A percentile compares a stretch with the other conserved stretches of the same genome.
Evolutionary conservation across 2,329 filamentous ascomycete species (phyloP).

Genomic region (Clonostachys chloroleuca): DNA sequence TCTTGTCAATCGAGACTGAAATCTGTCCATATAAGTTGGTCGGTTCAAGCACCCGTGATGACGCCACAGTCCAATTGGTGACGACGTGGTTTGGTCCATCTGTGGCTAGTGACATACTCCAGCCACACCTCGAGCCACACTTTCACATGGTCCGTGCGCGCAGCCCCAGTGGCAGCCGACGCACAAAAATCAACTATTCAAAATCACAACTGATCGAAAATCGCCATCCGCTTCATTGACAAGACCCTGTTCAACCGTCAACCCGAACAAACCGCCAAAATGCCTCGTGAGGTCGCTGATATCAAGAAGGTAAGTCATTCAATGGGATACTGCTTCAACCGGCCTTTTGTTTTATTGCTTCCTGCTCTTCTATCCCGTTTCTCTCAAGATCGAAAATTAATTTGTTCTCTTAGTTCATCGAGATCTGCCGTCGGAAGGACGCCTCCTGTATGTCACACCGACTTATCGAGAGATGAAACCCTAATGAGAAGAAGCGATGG

Average conservation of each 20-base stretch:
- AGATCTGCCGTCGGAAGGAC: constrained; percentile 99
- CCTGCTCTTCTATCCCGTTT: not conserved
- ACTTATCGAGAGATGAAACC: not conserved
- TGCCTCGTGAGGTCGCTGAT: constrained; percentile 97
- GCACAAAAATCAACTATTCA: constrained; percentile 17
- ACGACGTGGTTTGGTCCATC: not conserved
- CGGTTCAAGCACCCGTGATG: not conserved
- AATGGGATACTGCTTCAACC: too few relatives aligned
- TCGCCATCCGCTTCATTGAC: constrained; percentile 1
- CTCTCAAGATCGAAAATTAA: constrained; percentile 1
- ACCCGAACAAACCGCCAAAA: constrained; percentile 57
- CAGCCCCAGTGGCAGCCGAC: constrained; percentile 13
- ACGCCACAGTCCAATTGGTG: constrained; percentile 3
- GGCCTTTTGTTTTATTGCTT: too few relatives aligned
- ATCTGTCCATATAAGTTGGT: not conserved
- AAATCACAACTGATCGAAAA: constrained; percentile 9
- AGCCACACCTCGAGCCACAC: not conserved
- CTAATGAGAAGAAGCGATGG: not conserved
- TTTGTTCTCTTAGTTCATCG: constrained; percentile 72
- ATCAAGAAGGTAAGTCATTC: constrained; percentile 73
- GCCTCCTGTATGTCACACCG: constrained; percentile 82
- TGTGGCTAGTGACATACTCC: not conserved
- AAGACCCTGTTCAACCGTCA: constrained; percentile 13
- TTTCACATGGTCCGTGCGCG: constrained; percentile 9
- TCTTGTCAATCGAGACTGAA: not conserved